These are phyloP conservation scores for Schwanniomyces yamadae DNA, from an alignment of 805 yeast species.

Conservation along the genomic window DNA sequence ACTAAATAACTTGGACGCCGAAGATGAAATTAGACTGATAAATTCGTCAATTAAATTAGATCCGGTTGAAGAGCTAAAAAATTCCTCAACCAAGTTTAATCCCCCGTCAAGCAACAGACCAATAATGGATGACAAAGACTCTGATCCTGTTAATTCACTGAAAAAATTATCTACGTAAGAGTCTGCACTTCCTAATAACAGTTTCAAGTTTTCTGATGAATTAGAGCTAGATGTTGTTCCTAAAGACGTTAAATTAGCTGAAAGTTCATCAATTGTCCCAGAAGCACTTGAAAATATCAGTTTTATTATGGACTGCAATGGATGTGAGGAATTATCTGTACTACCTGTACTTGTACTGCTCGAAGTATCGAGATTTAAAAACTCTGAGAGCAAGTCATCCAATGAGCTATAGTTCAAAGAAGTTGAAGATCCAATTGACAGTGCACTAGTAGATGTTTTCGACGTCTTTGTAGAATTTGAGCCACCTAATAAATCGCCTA, in stretches of 20 bases:
- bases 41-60: neutral
- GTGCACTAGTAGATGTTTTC: too few relatives aligned
- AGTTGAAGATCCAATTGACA: too few relatives aligned
- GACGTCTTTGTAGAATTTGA: conserved; percentile 3
- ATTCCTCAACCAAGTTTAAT: neutral
- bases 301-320: neutral
- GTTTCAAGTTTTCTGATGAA: neutral
- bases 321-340: neutral
- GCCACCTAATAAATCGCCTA: conserved; percentile 2
- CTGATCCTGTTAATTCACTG: conserved; percentile 5
- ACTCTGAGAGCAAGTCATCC: too few relatives aligned
- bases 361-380: too few relatives aligned
- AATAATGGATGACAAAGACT: neutral
- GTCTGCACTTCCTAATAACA: neutral
- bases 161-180: conserved; percentile 11
- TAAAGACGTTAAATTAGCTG: neutral
- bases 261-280: too few relatives aligned
- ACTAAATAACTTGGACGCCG: neutral
- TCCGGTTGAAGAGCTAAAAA: conserved; percentile 1
- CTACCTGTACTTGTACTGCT: too few relatives aligned
- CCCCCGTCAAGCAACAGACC: neutral
- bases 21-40: neutral
- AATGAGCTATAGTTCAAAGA: too few relatives aligned
- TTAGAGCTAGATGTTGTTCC: neutral
- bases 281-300: too few relatives aligned